A percentile compares a stretch with the other conserved stretches of the same genome.
Conservation (phyloP, 1,284 basidiomycete species). For the Rhodotorula sp. region DNA sequence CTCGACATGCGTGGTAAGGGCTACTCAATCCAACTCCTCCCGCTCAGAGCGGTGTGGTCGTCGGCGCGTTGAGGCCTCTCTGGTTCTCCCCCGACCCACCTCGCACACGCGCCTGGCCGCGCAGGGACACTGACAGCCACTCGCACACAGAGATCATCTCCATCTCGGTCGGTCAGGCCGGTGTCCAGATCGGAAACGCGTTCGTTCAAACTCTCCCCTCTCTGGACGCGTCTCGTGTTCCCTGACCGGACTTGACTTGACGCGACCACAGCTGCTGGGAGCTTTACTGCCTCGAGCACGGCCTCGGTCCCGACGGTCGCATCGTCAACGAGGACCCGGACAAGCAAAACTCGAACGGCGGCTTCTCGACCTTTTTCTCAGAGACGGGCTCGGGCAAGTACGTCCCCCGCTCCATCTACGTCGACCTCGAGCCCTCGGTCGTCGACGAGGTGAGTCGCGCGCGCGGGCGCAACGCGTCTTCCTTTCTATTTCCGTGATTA, state of each 20-base stretch:
- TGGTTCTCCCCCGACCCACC: not conserved
- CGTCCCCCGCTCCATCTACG: constrained; percentile 95
- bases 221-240: not conserved
- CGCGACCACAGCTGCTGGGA: constrained; percentile 37
- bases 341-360: constrained; percentile 60
- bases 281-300: constrained; percentile 97
- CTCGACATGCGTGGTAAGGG: constrained; percentile 15
- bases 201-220: not conserved
- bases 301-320: constrained; percentile 93
- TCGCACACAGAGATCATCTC: constrained; percentile 68
- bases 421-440: constrained; percentile 68
- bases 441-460: constrained; percentile 82
- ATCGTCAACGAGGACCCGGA: constrained; percentile 55
- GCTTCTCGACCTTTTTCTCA: constrained; percentile 95
- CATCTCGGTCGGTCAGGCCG: constrained; percentile 89
- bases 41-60: not conserved
- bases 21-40: no score
- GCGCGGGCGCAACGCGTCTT: no score
- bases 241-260: not conserved
- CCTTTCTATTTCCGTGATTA: no score
- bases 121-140: not conserved
- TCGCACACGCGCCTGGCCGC: not conserved
- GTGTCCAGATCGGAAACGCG: constrained; percentile 64
- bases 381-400: constrained; percentile 91
- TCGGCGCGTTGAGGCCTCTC: not conserved